Conservation (phyloP, 305 asterid species). For the Withania somnifera region DNA sequence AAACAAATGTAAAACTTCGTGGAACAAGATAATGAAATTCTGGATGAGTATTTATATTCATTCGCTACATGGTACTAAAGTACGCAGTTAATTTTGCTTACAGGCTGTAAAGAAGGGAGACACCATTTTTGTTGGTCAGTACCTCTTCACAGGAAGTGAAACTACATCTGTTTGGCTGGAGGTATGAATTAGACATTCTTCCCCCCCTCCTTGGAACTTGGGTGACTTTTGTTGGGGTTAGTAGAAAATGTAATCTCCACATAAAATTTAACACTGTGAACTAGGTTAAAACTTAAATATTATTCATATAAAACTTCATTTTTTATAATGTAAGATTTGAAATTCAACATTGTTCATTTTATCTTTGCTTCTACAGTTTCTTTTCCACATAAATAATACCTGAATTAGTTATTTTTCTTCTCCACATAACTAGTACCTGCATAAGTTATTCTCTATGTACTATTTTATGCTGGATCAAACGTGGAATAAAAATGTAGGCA, state of each 20-base stretch:
- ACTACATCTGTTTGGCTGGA: conserved; percentile 85
- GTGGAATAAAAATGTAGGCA: not conserved
- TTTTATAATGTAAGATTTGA: not conserved
- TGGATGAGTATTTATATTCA: not conserved
- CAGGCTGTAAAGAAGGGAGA: conserved; percentile 82
- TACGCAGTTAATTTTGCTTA: not conserved
- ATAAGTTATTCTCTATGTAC: not conserved
- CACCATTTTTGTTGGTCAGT: conserved; percentile 75
- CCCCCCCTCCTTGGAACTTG: not conserved
- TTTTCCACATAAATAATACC: not conserved
- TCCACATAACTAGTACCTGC: not conserved
- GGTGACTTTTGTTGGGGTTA: not conserved
- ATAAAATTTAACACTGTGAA: not conserved
- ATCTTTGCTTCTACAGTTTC: not conserved
- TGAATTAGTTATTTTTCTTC: too few species aligned
- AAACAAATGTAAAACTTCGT: not conserved
- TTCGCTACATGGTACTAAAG: not conserved
- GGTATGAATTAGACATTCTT: conserved; percentile 27
- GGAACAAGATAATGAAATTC: not conserved
- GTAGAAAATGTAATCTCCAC: not conserved
- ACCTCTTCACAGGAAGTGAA: conserved; percentile 82
- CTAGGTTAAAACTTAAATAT: not conserved
- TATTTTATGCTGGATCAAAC: not conserved
- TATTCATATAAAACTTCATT: not conserved
- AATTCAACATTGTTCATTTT: not conserved